These are phyloP conservation scores for Stramenopiles sp. DNA, from an alignment of 352 stramenopile species.

Conservation along the genomic window DNA sequence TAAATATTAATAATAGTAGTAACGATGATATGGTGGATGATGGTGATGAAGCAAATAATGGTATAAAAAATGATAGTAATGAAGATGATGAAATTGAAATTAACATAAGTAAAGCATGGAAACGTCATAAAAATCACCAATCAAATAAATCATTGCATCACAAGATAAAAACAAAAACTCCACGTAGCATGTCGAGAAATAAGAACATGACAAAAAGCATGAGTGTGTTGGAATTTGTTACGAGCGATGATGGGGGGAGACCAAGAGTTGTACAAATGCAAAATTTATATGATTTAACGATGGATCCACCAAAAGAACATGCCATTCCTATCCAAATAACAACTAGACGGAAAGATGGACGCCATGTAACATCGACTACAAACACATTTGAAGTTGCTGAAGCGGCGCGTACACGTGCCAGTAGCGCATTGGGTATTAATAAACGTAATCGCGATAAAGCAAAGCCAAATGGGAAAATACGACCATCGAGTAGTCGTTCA, in stretches of 20 bases:
- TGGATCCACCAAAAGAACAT: neutral
- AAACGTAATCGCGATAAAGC: neutral
- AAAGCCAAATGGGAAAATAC: neutral
- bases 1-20: neutral
- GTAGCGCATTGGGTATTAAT: neutral
- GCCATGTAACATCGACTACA: neutral
- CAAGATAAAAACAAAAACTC: too few relatives aligned
- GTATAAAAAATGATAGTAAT: neutral
- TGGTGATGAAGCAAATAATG: too few relatives aligned
- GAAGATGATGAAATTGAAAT: neutral
- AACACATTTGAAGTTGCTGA: neutral
- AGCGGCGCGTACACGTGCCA: neutral
- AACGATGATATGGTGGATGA: neutral
- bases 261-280: neutral
- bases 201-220: neutral
- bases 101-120: neutral
- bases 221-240: neutral
- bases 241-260: neutral
- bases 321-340: neutral
- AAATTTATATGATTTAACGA: neutral
- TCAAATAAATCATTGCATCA: neutral
- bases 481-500: neutral
- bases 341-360: neutral
- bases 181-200: neutral
- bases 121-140: neutral